Evolutionary conservation across 192 early-diverging fungal genomes (phyloP).

Genomic region (Backusella parvicylindrica): DNA sequence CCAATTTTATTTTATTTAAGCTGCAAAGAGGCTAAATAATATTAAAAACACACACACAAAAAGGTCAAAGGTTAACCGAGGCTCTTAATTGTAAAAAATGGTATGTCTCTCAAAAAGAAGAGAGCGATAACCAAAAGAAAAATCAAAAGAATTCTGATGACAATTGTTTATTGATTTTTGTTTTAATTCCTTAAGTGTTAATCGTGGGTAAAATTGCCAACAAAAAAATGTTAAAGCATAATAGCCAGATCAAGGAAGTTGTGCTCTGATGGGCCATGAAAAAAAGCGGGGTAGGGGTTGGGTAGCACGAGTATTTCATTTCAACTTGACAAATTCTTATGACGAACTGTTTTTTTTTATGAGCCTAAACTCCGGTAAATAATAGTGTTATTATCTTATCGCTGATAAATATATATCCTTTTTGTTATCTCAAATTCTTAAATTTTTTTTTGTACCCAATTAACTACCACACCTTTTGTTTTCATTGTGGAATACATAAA

Average conservation of each 20-base stretch:
- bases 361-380: background rate
- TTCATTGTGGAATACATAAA: background rate
- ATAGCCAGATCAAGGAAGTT: slow-evolving; percentile 1
- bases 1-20: background rate
- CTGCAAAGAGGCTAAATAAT: background rate
- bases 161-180: background rate
- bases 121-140: background rate
- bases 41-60: background rate
- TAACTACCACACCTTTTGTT: background rate
- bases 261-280: slow-evolving; percentile 7
- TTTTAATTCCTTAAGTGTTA: background rate
- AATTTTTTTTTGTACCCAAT: background rate
- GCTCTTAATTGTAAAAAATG: background rate
- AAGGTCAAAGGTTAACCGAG: background rate
- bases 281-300: slow-evolving; percentile 7
- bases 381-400: background rate
- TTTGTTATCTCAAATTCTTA: slow-evolving; percentile 5
- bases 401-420: slow-evolving; percentile 1
- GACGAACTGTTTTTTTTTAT: background rate
- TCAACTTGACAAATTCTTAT: slow-evolving; percentile 8
- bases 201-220: background rate
- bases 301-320: background rate
- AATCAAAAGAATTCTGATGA: background rate
- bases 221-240: background rate
- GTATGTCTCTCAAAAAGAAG: background rate